Conservation (phyloP, 352 stramenopile genomes). For the Pythium pectinolyticum region DNA sequence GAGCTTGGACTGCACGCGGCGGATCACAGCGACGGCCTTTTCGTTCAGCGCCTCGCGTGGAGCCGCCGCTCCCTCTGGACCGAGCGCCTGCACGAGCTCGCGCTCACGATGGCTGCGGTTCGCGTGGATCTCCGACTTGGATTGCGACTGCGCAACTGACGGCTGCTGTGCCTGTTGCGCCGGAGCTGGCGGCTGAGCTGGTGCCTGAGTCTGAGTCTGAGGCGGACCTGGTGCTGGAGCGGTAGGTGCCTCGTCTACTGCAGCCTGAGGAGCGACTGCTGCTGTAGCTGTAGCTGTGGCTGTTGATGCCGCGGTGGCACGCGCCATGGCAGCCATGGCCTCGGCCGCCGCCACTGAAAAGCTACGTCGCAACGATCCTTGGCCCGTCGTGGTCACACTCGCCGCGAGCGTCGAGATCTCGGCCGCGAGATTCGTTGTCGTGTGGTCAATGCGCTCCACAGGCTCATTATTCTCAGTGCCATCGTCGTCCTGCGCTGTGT, state of each 20-base stretch:
- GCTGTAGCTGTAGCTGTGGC: neutral
- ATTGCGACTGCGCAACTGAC: slow-evolving; percentile 44
- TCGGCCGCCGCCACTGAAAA: slow-evolving; percentile 62
- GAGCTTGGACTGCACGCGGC: slow-evolving; percentile 98
- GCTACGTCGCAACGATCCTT: slow-evolving; percentile 66
- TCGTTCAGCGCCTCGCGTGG: slow-evolving; percentile 93
- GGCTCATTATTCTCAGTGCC: slow-evolving; percentile 41
- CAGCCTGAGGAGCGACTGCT: slow-evolving; percentile 2
- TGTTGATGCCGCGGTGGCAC: slow-evolving; percentile 4
- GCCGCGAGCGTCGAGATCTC: slow-evolving; percentile 84
- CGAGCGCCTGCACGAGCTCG: slow-evolving; percentile 74
- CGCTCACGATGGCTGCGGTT: slow-evolving; percentile 83
- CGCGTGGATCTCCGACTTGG: slow-evolving; percentile 54
- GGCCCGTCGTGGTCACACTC: slow-evolving; percentile 72
- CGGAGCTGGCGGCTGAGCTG: slow-evolving; percentile 21
- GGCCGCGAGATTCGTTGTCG: slow-evolving; percentile 71
- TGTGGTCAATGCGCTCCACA: slow-evolving; percentile 70
- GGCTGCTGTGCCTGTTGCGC: too few species aligned
- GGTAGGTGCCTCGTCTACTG: slow-evolving; percentile 28
- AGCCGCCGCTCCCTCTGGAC: slow-evolving; percentile 74
- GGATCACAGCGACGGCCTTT: slow-evolving; percentile 96
- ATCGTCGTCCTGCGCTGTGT: too few species aligned
- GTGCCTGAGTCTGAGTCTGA: slow-evolving; percentile 2
- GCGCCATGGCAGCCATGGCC: slow-evolving; percentile 26
- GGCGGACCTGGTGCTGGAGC: slow-evolving; percentile 25